phyloP scores from a whole-genome alignment of 495 filamentous ascomycete genomes.

The Xylaria bambusicola region DNA sequence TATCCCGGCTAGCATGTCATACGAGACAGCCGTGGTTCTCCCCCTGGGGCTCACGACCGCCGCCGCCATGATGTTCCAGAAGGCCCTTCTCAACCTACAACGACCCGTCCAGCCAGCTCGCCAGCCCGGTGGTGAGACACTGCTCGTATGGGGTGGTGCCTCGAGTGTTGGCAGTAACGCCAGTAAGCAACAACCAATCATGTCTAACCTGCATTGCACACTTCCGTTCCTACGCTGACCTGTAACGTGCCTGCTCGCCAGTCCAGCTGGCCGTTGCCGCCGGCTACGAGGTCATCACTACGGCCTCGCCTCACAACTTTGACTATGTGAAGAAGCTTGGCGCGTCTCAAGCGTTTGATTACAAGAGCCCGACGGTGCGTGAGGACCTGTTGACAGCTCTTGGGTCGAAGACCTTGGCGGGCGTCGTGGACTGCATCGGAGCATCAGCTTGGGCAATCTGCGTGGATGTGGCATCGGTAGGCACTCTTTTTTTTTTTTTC shows the following conservation, averaged over 20 bases:
- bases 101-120: conserved; percentile 23
- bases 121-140: conserved; percentile 31
- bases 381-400: conserved; percentile 38
- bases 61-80: conserved; percentile 45
- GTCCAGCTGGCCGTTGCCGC: conserved; percentile 64
- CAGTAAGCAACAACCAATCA: too few relatives aligned
- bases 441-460: conserved; percentile 5
- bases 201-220: too few relatives aligned
- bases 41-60: conserved; percentile 52
- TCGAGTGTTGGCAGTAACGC: conserved; percentile 61
- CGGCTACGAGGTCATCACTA: conserved; percentile 61
- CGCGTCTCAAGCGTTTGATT: conserved; percentile 60
- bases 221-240: too few relatives aligned
- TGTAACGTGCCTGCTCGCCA: too few relatives aligned
- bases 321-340: conserved; percentile 55
- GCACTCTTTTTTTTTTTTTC: too few relatives aligned
- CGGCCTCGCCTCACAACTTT: conserved; percentile 56
- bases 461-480: conserved; percentile 10
- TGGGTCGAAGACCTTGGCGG: conserved; percentile 23
- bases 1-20: conserved; percentile 44
- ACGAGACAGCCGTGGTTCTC: conserved; percentile 45
- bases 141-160: conserved; percentile 65
- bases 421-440: conserved; percentile 18
- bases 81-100: conserved; percentile 39
- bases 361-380: conserved; percentile 43